phyloP scores from a whole-genome alignment of 345 rosid species.

The Aquilaria sinensis region DNA sequence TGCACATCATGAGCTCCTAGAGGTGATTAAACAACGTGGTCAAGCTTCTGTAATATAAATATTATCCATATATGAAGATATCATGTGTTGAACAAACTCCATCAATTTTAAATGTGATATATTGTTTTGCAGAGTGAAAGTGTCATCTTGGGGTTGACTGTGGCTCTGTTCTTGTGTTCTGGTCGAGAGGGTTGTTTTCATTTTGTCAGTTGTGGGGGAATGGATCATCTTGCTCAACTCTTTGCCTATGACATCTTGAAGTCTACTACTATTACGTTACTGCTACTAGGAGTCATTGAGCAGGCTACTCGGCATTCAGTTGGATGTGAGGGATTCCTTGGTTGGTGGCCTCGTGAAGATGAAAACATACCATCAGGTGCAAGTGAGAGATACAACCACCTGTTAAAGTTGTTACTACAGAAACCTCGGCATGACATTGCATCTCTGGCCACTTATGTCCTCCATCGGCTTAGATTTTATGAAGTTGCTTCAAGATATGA shows the following conservation, averaged over 20 bases:
- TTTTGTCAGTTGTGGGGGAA: slow-evolving; percentile 75
- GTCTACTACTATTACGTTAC: slow-evolving; percentile 47
- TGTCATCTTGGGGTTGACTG: slow-evolving; percentile 61
- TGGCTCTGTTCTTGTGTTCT: slow-evolving; percentile 78
- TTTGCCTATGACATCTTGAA: slow-evolving; percentile 39
- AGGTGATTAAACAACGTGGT: slow-evolving; percentile 36
- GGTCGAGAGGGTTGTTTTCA: slow-evolving; percentile 91
- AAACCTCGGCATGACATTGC: slow-evolving; percentile 85
- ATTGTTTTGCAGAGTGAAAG: slow-evolving; percentile 54
- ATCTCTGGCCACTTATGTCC: slow-evolving; percentile 67
- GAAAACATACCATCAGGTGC: slow-evolving; percentile 58
- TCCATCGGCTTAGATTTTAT: slow-evolving; percentile 80
- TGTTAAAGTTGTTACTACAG: slow-evolving; percentile 73
- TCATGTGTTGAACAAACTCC: slow-evolving; percentile 5
- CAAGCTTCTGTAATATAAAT: too few species aligned
- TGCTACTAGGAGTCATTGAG: slow-evolving; percentile 80
- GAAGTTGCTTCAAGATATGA: slow-evolving; percentile 93
- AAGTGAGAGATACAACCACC: slow-evolving; percentile 72
- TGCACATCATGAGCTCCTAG: slow-evolving; percentile 44
- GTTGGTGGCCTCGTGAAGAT: slow-evolving; percentile 98
- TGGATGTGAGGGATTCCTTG: slow-evolving; percentile 91
- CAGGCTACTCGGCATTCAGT: slow-evolving; percentile 85
- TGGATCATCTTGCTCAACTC: slow-evolving; percentile 59
- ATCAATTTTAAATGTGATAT: slow-evolving; percentile 17
- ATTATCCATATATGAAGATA: not conserved